A percentile compares a stretch with the other conserved stretches of the same genome.
Conservation (phyloP, 371 early-diverging fungal genomes). For the Dichotomocladium elegans region DNA sequence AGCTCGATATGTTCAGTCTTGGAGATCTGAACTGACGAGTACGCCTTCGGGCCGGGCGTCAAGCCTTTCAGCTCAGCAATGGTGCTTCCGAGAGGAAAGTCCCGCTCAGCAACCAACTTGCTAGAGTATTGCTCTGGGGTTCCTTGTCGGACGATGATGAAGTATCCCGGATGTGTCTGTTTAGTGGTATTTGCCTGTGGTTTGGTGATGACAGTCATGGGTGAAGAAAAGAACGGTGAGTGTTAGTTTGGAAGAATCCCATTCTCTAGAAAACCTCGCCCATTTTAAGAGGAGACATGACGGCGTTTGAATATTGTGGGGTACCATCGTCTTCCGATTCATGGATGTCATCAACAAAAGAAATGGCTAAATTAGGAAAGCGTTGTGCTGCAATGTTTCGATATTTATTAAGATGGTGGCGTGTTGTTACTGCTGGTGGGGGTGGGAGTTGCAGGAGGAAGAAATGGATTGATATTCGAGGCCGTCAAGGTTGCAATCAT, state of each 20-base stretch:
- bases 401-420: not conserved
- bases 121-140: conserved; percentile 48
- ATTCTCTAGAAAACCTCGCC: too few species aligned
- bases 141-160: conserved; percentile 48
- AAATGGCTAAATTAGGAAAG: not conserved
- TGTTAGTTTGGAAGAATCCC: too few species aligned
- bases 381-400: not conserved
- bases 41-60: conserved; percentile 54
- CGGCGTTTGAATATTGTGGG: not conserved
- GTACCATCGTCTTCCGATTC: conserved; percentile 6
- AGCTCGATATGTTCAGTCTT: conserved; percentile 65
- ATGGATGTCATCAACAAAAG: conserved; percentile 6
- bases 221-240: not conserved
- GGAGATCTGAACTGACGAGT: conserved; percentile 65
- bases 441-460: not conserved
- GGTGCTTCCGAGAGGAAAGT: conserved; percentile 50
- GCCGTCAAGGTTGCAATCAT: conserved; percentile 20
- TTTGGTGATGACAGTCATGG: conserved; percentile 6
- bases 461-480: too few species aligned
- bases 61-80: conserved; percentile 52
- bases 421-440: not conserved
- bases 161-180: conserved; percentile 41
- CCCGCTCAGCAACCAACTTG: conserved; percentile 48
- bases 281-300: not conserved
- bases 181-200: conserved; percentile 3